Conservation (phyloP, 768 basidiomycete species). For the Pleurotus tuber-regium region DNA sequence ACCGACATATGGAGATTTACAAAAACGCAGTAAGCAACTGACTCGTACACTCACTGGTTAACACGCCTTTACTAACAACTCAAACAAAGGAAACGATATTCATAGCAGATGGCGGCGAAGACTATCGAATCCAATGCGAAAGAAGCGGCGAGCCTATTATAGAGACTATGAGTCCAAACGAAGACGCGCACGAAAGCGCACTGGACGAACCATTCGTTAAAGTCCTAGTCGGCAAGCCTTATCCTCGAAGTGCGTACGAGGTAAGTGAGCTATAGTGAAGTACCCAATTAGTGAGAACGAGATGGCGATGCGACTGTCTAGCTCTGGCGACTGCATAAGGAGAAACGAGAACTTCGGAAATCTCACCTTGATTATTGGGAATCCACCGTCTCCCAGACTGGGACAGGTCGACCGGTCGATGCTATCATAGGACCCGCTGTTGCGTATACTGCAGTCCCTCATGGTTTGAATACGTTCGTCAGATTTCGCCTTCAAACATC, state of each 20-base stretch:
- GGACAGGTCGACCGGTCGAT: slow-evolving; percentile 73
- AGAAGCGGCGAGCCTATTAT: slow-evolving; percentile 55
- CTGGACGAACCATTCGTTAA: slow-evolving; percentile 36
- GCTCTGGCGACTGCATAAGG: slow-evolving; percentile 66
- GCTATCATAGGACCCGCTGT: slow-evolving; percentile 69
- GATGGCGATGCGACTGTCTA: slow-evolving; percentile 22
- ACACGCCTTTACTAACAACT: too few relatives aligned
- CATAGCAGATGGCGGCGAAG: slow-evolving; percentile 44
- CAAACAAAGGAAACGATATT: slow-evolving; percentile 2
- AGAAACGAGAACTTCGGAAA: slow-evolving; percentile 46
- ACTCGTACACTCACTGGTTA: too few relatives aligned
- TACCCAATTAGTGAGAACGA: slow-evolving; percentile 23
- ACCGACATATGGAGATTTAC: slow-evolving; percentile 48
- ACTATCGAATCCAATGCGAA: slow-evolving; percentile 41
- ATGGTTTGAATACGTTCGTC: slow-evolving; percentile 53
- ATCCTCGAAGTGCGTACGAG: slow-evolving; percentile 40
- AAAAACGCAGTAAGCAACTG: slow-evolving; percentile 37
- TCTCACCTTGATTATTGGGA: slow-evolving; percentile 66
- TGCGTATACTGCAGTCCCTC: slow-evolving; percentile 59
- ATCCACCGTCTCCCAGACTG: slow-evolving; percentile 44
- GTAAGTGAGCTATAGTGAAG: slow-evolving; percentile 24
- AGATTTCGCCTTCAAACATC: slow-evolving; percentile 1
- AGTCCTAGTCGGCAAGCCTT: slow-evolving; percentile 41
- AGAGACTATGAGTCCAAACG: slow-evolving; percentile 39
- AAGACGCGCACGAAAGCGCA: slow-evolving; percentile 13